Percentiles rank a stretch among this genome's conserved stretches.
Conservation (phyloP, 2,329 filamentous ascomycete species). For the Orbilia javanica region DNA sequence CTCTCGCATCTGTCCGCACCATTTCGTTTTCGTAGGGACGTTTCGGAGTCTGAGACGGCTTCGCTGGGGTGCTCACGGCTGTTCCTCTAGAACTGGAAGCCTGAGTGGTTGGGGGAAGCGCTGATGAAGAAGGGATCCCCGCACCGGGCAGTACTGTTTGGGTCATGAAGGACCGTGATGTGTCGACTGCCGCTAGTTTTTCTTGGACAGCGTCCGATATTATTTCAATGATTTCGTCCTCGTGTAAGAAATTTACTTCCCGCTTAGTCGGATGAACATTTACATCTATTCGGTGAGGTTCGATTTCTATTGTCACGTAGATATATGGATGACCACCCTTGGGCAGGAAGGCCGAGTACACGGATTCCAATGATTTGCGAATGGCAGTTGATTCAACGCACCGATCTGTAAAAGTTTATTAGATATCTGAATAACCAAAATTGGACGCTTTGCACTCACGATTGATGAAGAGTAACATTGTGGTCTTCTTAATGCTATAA, state of each 20-base stretch:
- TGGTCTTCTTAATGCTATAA: constrained; percentile 90
- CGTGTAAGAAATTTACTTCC: constrained; percentile 96
- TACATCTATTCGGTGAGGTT: constrained; percentile 91
- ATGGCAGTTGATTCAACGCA: constrained; percentile 90
- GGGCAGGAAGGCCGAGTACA: constrained; percentile 86
- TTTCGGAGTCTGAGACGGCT: constrained; percentile 64
- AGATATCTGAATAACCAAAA: neutral
- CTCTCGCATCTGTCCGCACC: constrained; percentile 86
- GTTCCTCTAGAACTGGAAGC: constrained; percentile 63
- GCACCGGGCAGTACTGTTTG: constrained; percentile 87
- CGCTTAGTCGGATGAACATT: constrained; percentile 98
- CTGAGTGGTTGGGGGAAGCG: neutral
- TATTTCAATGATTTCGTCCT: constrained; percentile 91
- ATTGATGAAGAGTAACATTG: constrained; percentile 92
- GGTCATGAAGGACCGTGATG: constrained; percentile 92
- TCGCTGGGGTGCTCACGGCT: constrained; percentile 40
- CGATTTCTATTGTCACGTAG: constrained; percentile 92
- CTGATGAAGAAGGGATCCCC: constrained; percentile 63
- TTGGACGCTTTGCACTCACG: constrained; percentile 63
- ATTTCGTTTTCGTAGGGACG: constrained; percentile 86
- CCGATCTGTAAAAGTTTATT: constrained; percentile 70
- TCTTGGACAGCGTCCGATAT: constrained; percentile 84
- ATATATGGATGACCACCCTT: constrained; percentile 95
- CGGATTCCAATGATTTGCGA: constrained; percentile 90
- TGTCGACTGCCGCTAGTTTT: constrained; percentile 87